Conservation (phyloP, 768 basidiomycete species). For the Pholiota molesta region DNA sequence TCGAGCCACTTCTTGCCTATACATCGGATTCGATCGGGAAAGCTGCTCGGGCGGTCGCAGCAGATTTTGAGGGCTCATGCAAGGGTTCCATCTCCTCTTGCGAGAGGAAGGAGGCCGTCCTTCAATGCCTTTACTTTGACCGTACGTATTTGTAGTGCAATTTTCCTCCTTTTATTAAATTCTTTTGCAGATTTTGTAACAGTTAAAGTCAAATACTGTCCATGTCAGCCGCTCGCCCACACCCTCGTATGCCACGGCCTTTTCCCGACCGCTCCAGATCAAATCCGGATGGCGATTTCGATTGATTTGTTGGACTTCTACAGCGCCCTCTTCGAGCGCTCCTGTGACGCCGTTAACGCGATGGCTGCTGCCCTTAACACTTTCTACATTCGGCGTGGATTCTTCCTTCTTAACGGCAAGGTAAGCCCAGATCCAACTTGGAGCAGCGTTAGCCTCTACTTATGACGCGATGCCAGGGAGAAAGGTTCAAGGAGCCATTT, state of each 20-base stretch:
- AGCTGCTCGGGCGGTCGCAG: background rate
- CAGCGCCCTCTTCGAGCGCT: constrained; percentile 34
- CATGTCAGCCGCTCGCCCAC: constrained; percentile 23
- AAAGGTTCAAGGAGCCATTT: constrained; percentile 32
- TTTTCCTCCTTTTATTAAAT: background rate
- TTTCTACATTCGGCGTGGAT: constrained; percentile 32
- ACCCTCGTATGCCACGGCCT: constrained; percentile 32
- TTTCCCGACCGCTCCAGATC: constrained; percentile 32
- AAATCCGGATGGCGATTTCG: constrained; percentile 27
- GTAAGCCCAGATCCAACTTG: constrained; percentile 15
- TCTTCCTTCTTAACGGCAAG: constrained; percentile 11
- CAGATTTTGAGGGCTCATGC: no score
- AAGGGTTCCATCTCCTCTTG: background rate
- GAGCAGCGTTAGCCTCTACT: background rate
- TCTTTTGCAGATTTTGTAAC: constrained; percentile 11
- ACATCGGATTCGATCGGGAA: constrained; percentile 1
- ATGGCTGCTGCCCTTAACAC: constrained; percentile 28
- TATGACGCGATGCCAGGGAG: no score
- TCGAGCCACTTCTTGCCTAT: constrained; percentile 8
- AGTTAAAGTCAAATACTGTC: constrained; percentile 17
- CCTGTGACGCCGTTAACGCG: constrained; percentile 38
- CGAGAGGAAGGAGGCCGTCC: background rate
- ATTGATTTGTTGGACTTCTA: constrained; percentile 36
- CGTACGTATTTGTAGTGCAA: constrained; percentile 1
- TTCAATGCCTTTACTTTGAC: constrained; percentile 16